Percentiles rank a stretch among this genome's conserved stretches.
Evolutionary conservation across 2,329 filamentous ascomycete genomes (phyloP).

Genomic region (Diaporthe helianthi): DNA sequence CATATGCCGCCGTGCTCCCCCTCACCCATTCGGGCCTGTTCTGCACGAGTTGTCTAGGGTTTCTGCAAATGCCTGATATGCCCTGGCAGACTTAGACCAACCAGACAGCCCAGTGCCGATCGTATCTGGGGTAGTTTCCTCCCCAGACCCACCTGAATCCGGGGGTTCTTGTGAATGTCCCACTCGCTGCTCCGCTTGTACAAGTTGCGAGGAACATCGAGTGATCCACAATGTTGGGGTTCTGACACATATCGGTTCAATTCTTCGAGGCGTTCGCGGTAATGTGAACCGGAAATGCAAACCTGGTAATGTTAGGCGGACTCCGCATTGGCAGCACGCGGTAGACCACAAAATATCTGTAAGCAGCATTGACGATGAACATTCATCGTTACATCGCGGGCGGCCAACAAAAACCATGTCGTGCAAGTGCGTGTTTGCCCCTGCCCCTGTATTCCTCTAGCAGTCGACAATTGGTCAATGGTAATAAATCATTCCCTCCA

Average conservation of each 20-base stretch:
- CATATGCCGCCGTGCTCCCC: conserved; percentile 6
- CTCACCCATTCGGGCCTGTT: conserved; percentile 23
- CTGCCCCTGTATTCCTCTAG: not conserved
- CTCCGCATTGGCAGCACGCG: not conserved
- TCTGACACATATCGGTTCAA: conserved; percentile 4
- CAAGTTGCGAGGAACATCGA: not conserved
- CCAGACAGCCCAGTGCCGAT: not conserved
- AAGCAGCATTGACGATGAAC: not conserved
- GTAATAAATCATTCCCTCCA: no score
- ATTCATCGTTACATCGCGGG: conserved; percentile 7
- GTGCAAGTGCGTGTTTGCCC: not conserved
- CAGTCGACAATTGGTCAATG: not conserved
- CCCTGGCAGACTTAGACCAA: conserved; percentile 3
- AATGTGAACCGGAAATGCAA: conserved; percentile 19
- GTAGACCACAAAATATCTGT: no score
- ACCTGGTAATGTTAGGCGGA: not conserved
- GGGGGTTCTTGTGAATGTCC: not conserved
- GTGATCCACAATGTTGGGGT: conserved; percentile 22
- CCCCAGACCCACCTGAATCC: conserved; percentile 13
- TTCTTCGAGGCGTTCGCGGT: not conserved
- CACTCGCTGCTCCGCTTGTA: conserved; percentile 8
- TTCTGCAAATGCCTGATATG: not conserved
- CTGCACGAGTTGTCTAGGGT: not conserved
- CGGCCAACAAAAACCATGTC: not conserved
- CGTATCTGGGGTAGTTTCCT: conserved; percentile 15